These are phyloP conservation scores for Cyclanthera cordifolia DNA, from an alignment of 306 rosid genomes.

Conservation along the genomic window DNA sequence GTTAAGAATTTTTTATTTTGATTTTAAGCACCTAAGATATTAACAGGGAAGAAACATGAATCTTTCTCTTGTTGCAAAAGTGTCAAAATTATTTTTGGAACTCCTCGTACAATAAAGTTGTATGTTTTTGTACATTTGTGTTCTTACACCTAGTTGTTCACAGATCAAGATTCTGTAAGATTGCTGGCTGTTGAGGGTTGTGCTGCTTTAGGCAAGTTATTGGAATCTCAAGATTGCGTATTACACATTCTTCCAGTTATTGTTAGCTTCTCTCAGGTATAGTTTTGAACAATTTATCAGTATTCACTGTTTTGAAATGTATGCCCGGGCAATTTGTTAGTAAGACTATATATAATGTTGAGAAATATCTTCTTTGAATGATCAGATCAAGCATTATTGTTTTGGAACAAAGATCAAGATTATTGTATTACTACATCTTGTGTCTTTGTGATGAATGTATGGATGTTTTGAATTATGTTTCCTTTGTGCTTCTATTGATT, in stretches of 20 bases:
- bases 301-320: neutral
- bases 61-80: neutral
- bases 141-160: conserved; percentile 3
- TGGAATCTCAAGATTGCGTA: conserved; percentile 93
- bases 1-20: no score
- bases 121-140: neutral
- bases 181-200: conserved; percentile 93
- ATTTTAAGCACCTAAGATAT: neutral
- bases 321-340: neutral
- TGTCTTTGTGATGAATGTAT: neutral
- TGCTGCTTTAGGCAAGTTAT: conserved; percentile 88
- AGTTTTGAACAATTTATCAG: neutral
- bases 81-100: neutral
- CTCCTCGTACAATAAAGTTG: neutral
- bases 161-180: conserved; percentile 97
- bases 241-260: conserved; percentile 88
- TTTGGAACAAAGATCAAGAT: neutral
- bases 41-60: neutral
- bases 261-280: conserved; percentile 94
- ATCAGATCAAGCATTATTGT: neutral
- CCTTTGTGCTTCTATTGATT: neutral
- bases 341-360: neutral
- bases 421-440: neutral
- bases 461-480: neutral
- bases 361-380: neutral